Base-by-base conservation (phyloP, 2,329 filamentous ascomycete genomes). In the Pseudonectria buxi region DNA sequence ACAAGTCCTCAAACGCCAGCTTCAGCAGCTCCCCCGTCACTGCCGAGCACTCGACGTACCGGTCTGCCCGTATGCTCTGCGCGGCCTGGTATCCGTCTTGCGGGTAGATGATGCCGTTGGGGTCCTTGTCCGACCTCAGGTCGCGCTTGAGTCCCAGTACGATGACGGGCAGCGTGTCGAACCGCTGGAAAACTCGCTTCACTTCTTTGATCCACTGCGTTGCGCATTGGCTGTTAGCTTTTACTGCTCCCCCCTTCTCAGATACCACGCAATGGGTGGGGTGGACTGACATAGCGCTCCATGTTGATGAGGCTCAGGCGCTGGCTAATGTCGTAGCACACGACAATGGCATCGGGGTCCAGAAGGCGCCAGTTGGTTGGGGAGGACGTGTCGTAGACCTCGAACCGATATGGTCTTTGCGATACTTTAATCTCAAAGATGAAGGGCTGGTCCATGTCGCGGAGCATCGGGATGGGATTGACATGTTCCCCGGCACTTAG, bases 41-140 rank as follows among this genome's bases (percentile, higher is more conserved):
- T 6, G 76, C 74, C 2, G 75, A 79, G 57, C 76, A 81, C 49
- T 81, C 77, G 53, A 79, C 69, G 47, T 81, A 81, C 43, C 71
- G 72, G 55, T 81, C 77, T 30, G 68, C 74, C 34, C 76, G 62
- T 64, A 81, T 66, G 44, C 70, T 67, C 49, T 79, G 74, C 14
- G 76, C 69, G 33, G 69, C 54, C 16, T 64, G 64, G 49, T 77
- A 75, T 2, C 66, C 76, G 55, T 81, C 77, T 41, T 80, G 71
- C 10, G 77, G 77, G 41, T 76, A 73, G 33, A 80, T 74, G 44
- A 73, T 69, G 22, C 74, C 74, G 40, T 77, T 76, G 3, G 74
- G 74, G 46, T 80, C 75, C 10, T 63, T 59, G 41, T 77, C 73
- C 3, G 70, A 74, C 37, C 74, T 63, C 35, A 79, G 55, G 46